These are phyloP conservation scores for Boletus rex-veris DNA, from an alignment of 768 basidiomycete species.

Conservation along the genomic window DNA sequence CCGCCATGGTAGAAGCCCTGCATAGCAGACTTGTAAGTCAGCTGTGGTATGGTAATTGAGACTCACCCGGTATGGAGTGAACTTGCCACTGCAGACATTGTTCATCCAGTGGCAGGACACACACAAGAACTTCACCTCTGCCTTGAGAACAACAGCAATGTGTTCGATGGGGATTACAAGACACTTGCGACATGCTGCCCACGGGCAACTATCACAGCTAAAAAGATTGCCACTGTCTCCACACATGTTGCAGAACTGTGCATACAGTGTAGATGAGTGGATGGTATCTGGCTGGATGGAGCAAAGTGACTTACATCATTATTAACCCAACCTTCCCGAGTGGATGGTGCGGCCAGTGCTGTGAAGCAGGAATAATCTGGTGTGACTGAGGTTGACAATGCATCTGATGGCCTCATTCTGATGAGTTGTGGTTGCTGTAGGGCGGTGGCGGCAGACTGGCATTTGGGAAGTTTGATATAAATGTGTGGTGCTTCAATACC, in stretches of 20 bases:
- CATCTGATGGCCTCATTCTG: too few species aligned
- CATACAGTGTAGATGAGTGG: too few species aligned
- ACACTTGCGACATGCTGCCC: neutral
- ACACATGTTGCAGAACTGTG: constrained; percentile 4
- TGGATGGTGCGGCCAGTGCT: too few species aligned
- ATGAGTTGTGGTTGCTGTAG: neutral
- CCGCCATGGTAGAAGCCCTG: neutral
- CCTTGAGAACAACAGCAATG: rapidly evolving
- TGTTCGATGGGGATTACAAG: neutral
- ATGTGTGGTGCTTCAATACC: neutral
- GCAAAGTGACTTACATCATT: too few species aligned
- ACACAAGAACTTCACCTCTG: neutral
- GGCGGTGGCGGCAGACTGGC: neutral
- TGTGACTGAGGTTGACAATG: too few species aligned
- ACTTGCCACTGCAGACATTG: neutral
- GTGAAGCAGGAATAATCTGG: too few species aligned
- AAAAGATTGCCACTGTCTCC: neutral
- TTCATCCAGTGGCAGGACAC: neutral
- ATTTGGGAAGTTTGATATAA: neutral
- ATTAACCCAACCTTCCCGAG: too few species aligned
- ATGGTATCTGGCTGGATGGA: neutral
- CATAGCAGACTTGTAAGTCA: too few species aligned
- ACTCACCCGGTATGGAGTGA: neutral
- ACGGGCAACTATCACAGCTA: neutral
- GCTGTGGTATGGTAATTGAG: too few species aligned